Evolutionary conservation across 805 yeast species (phyloP).

Genomic region (Saccharomycopsis malanga): DNA sequence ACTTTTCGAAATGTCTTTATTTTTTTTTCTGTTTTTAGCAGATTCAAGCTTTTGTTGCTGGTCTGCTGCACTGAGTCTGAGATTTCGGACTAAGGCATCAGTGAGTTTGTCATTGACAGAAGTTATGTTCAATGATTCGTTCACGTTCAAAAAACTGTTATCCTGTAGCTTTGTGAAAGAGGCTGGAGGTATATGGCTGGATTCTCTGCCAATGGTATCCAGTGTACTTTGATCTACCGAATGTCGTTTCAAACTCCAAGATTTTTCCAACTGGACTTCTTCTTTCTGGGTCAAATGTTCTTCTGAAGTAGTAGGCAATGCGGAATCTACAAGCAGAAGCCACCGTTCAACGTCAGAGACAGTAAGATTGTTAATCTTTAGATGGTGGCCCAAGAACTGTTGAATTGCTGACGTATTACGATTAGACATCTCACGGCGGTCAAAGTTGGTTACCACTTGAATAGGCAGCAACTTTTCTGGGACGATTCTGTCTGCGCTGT

Average conservation of each 20-base stretch:
- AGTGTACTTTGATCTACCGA: too few relatives aligned
- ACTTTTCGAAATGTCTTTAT: background rate
- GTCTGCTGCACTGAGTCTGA: background rate
- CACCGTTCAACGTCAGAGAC: background rate
- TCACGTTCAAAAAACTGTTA: background rate
- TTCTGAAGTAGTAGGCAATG: conserved; percentile 3
- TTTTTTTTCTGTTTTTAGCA: background rate
- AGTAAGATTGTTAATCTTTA: too few relatives aligned
- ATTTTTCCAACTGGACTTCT: conserved; percentile 11
- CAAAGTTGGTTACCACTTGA: background rate
- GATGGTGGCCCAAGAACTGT: background rate
- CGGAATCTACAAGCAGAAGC: background rate
- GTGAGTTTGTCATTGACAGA: background rate
- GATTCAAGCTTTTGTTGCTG: background rate
- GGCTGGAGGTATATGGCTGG: too few relatives aligned
- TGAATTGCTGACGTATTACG: background rate
- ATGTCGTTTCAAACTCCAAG: background rate
- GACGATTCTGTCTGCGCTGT: background rate
- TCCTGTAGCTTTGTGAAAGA: too few relatives aligned
- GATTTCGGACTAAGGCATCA: background rate
- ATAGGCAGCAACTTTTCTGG: background rate
- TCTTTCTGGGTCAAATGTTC: conserved; percentile 15
- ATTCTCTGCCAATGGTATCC: too few relatives aligned
- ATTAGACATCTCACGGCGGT: background rate
- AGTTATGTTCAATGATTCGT: background rate